Base-by-base conservation (phyloP, 1,284 basidiomycete genomes). In the Boletus coffeatus region DNA sequence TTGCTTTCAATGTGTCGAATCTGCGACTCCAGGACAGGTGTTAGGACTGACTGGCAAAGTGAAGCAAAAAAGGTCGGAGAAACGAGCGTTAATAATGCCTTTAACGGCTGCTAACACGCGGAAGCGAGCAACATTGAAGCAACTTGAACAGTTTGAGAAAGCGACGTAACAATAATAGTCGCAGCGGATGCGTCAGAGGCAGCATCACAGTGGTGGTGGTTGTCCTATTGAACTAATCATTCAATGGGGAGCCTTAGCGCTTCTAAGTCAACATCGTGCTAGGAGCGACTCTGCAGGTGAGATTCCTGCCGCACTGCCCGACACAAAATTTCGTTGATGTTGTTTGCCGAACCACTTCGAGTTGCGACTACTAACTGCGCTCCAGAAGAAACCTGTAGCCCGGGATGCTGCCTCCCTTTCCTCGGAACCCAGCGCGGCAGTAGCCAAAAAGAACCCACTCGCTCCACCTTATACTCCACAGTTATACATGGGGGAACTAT, bases 391-490 rank as follows among this genome's bases (percentile, higher is more conserved):
- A 73, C 83, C 86, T 2, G 68, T 70, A n/a, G 74, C 80, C 3
- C 80, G 81, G 34, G 77, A 81, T 65, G 80, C 83, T 67, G 74
- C 77, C 13, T 62, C 67, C 11, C 65, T 70, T 21, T 73, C 75
- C 29, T 67, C 69, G 21, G 67, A 69, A 59, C 53, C 70, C 37
- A 68, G 43, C 71, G 74, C 63, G 29, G 29, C 29, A 67, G 67
- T 18, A 67, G 73, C 76, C 61, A 77, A 78, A 66, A 76, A 75
- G 32, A 86, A 94, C 70, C 93, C 92, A 0, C 94, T 96, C 74
- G 77, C 81, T 37, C 89, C 91, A 5, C 93, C 93, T 2, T 95
- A 95, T 73, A 84, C 85, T 53, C 79, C 83, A 7, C 86, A 87
- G 58, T 78, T 96, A 37, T 82, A 85, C 67, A 75, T 95, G 3